Evolutionary conservation across 148 eudicot genomes (phyloP), one percentile per base, ranked within the genome.

Genomic region (Nepenthes mirabilis): DNA sequence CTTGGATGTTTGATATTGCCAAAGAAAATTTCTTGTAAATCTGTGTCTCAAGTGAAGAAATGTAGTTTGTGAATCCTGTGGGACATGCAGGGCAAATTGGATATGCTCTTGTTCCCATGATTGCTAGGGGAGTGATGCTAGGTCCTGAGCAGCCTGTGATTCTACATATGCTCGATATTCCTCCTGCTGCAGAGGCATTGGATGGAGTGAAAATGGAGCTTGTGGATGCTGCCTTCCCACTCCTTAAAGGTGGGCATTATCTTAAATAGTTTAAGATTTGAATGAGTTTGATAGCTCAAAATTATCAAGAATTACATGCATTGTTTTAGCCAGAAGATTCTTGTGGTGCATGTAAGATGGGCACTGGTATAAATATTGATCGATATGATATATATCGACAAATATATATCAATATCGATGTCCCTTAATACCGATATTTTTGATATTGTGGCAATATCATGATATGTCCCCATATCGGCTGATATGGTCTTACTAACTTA

Each of bases 221-320:
- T 33, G 80, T 90, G 32, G 97, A 90, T 68, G 97, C 97, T 68
- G 97, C 94, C n/a, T 90, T 90, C 70, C 97, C 97, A 43, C 94
- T 90, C 53, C 86, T 90, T 45, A 90, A 90, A 78, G 94, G 96
- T 88, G 45, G 23, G 9, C 56, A 34, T 23, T 43, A 12, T 47
- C 56, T 14, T 11, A 12, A 12, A 11, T 12, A 14, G 47, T 65
- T 70, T 34, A 2, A 0, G 2, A 4, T 9, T 33, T 32, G 13
- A 37, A 33, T 49, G 5, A 14, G 14, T 45, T 36, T 8, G 9
- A 0, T 8, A 10, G 23, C 12, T 4, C 6, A 40, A 40, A 40
- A 8, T 4, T 40, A 40, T 40, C 8, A 8, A 40, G 45, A 40
- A 40, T 8, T 40, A 3, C 45, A 40, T 8, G 8, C 6, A 53